Conservation (phyloP, 2,329 filamentous ascomycete species). For the Ophiocordyceps camponoti-rufipedis region DNA sequence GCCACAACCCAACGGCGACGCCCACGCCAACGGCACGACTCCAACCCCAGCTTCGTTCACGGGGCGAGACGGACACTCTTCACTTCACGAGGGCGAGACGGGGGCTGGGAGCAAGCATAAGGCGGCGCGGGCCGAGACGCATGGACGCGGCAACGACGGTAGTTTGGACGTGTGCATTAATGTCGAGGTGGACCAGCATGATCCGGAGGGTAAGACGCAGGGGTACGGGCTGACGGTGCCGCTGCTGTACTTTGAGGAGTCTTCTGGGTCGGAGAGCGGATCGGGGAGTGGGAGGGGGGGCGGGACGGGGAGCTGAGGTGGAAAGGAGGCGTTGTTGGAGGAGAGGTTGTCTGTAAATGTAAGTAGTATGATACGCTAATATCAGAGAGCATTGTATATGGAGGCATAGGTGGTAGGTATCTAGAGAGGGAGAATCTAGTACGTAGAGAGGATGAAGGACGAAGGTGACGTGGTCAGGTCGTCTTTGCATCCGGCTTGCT, state of each 20-base stretch:
- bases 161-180: conserved; percentile 68
- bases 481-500: no score
- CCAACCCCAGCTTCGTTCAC: conserved; percentile 10
- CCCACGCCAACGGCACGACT: conserved; percentile 2
- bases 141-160: conserved; percentile 37
- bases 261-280: background rate
- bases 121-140: conserved; percentile 40
- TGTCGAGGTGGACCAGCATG: conserved; percentile 71
- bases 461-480: no score
- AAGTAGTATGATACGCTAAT: background rate
- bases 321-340: background rate
- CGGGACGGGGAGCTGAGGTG: background rate
- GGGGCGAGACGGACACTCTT: conserved; percentile 47
- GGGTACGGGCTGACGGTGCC: conserved; percentile 82
- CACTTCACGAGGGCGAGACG: conserved; percentile 61
- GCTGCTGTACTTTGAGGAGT: conserved; percentile 28
- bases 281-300: background rate
- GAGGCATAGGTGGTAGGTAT: no score
- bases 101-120: conserved; percentile 61
- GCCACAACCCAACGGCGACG: conserved; percentile 8
- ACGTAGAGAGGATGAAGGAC: no score
- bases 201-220: conserved; percentile 61
- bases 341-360: background rate
- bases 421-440: no score
- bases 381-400: no score